Percentiles rank a stretch among this genome's conserved stretches.
Evolutionary conservation across 2,329 filamentous ascomycete species (phyloP).

Genomic region (Ramichloridium luteum): DNA sequence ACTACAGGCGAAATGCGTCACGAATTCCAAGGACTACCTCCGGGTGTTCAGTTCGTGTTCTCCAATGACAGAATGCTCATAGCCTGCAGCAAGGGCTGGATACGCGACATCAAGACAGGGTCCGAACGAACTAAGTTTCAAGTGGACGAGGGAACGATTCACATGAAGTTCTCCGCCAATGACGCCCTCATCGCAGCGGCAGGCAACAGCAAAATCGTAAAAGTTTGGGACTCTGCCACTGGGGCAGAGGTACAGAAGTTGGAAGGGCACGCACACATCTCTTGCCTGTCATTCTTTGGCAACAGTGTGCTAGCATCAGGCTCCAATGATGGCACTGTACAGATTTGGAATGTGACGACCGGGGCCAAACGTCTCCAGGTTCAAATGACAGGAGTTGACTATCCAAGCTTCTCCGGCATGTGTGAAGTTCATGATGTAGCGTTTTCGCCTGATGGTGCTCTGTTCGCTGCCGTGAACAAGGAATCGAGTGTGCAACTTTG

Average conservation of each 20-base stretch:
- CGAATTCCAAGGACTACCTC: too few relatives aligned
- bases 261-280: slow-evolving; percentile 12
- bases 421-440: slow-evolving; percentile 10
- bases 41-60: too few relatives aligned
- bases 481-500: slow-evolving; percentile 6
- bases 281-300: slow-evolving; percentile 14
- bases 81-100: too few relatives aligned
- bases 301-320: slow-evolving; percentile 12
- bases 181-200: too few relatives aligned
- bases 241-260: slow-evolving; percentile 18
- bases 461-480: slow-evolving; percentile 1
- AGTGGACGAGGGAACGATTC: too few relatives aligned
- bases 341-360: slow-evolving; percentile 6
- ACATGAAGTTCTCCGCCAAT: too few relatives aligned
- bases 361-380: not conserved
- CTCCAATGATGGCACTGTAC: slow-evolving; percentile 7
- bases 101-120: too few relatives aligned
- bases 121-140: too few relatives aligned
- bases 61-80: too few relatives aligned
- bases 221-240: slow-evolving; percentile 6
- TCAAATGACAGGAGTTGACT: not conserved
- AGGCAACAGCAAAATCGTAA: slow-evolving; percentile 6
- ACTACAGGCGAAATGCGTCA: too few relatives aligned
- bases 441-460: slow-evolving; percentile 10
- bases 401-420: not conserved